Conservation (phyloP, 306 rosid species). For the Parietaria judaica region DNA sequence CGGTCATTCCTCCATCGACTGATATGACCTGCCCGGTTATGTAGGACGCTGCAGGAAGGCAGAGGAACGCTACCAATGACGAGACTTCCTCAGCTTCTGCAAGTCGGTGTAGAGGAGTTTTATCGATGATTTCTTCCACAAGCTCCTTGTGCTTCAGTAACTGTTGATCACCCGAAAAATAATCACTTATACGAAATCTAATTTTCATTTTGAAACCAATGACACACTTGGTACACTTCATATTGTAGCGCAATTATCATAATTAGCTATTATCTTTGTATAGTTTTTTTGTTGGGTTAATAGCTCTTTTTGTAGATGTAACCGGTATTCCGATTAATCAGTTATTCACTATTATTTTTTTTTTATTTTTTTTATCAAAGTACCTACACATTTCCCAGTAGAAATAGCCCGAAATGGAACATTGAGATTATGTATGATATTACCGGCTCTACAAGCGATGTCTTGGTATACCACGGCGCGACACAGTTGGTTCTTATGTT, state of each 20-base stretch:
- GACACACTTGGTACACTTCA: too few species aligned
- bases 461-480: slow-evolving; percentile 77
- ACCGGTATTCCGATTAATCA: too few species aligned
- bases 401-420: neutral
- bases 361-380: too few species aligned
- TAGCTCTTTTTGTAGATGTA: too few species aligned
- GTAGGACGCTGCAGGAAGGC: slow-evolving; percentile 81
- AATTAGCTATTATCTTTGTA: too few species aligned
- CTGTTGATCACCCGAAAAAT: slow-evolving; percentile 22
- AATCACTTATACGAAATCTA: neutral
- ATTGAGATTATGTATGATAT: slow-evolving; percentile 11
- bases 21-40: slow-evolving; percentile 66
- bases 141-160: slow-evolving; percentile 36
- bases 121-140: slow-evolving; percentile 30
- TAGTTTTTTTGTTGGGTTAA: too few species aligned
- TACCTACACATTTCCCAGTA: too few species aligned
- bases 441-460: slow-evolving; percentile 61
- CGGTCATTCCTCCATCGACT: slow-evolving; percentile 77
- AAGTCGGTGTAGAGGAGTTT: slow-evolving; percentile 53
- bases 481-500: slow-evolving; percentile 74
- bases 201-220: neutral
- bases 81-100: slow-evolving; percentile 79
- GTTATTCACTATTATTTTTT: too few species aligned
- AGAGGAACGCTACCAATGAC: slow-evolving; percentile 73
- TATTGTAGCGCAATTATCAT: too few species aligned